A percentile compares a stretch with the other conserved stretches of the same genome.
phyloP scores from a whole-genome alignment of 345 rosid species.

The Aurinia saxatilis region DNA sequence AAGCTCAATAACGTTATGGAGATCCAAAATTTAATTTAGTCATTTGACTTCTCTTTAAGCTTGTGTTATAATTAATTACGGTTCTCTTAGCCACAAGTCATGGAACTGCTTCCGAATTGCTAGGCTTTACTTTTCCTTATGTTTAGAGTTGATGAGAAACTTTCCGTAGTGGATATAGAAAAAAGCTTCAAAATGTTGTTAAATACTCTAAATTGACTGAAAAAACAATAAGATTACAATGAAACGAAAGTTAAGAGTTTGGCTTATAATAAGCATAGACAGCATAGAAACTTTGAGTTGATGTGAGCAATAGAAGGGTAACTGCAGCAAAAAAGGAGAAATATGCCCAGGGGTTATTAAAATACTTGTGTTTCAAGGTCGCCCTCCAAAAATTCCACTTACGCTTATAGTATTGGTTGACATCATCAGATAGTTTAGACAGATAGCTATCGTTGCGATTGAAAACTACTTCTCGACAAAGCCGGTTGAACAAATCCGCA shows the following conservation, averaged over 20 bases:
- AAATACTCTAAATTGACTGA: too few species aligned
- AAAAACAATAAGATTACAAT: too few species aligned
- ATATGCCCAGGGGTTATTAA: constrained; percentile 69
- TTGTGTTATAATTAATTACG: too few species aligned
- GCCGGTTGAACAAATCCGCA: constrained; percentile 75
- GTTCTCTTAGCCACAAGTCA: too few species aligned
- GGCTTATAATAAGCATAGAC: constrained; percentile 63
- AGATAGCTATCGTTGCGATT: constrained; percentile 66
- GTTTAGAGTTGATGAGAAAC: too few species aligned
- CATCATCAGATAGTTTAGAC: constrained; percentile 50
- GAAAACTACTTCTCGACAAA: constrained; percentile 82
- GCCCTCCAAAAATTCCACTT: constrained; percentile 89
- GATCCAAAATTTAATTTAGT: too few species aligned
- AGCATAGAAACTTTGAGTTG: constrained; percentile 62
- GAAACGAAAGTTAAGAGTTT: constrained; percentile 20
- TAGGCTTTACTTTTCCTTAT: too few species aligned
- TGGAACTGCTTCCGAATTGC: too few species aligned
- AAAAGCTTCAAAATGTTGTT: too few species aligned
- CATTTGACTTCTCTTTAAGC: too few species aligned
- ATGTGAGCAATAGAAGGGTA: constrained; percentile 57
- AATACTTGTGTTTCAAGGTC: constrained; percentile 65
- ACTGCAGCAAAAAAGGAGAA: constrained; percentile 61
- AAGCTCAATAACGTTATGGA: too few species aligned
- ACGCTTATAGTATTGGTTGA: constrained; percentile 57
- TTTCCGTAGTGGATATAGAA: too few species aligned